Conservation (phyloP, 169 alveolate species). For the Cryptosporidium baileyi region DNA sequence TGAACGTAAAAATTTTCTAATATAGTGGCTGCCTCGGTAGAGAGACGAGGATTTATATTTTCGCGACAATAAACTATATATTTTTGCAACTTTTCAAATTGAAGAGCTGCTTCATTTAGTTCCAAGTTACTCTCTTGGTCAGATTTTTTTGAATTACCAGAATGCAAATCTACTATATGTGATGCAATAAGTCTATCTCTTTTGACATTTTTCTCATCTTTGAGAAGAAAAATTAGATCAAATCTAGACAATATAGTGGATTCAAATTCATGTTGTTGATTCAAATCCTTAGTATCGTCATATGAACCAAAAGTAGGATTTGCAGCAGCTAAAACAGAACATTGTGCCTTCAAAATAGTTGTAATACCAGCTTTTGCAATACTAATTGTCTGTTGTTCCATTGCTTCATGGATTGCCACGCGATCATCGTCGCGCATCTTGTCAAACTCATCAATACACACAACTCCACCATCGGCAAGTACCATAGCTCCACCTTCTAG, state of each 20-base stretch:
- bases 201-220: constrained; percentile 93
- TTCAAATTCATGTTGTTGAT: constrained; percentile 98
- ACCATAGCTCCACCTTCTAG: constrained; percentile 99
- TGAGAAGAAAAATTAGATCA: constrained; percentile 96
- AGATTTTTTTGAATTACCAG: not conserved
- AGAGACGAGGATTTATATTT: constrained; percentile 91
- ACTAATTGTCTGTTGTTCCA: constrained; percentile 99
- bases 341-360: constrained; percentile 94
- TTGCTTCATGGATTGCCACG: constrained; percentile 99
- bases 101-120: constrained; percentile 75
- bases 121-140: not conserved
- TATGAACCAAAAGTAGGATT: constrained; percentile 98
- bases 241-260: constrained; percentile 96
- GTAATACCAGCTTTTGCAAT: constrained; percentile 99
- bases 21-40: constrained; percentile 93
- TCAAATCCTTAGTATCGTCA: constrained; percentile 93
- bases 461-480: constrained; percentile 98
- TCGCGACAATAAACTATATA: constrained; percentile 88
- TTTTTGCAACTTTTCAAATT: constrained; percentile 81
- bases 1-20: constrained; percentile 94
- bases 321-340: constrained; percentile 99
- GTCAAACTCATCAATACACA: constrained; percentile 99
- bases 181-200: constrained; percentile 90
- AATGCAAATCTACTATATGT: constrained; percentile 89
- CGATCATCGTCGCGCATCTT: constrained; percentile 99